Evolutionary conservation across 2,329 filamentous ascomycete species (phyloP), one percentile per base, ranked within the genome.

Genomic region (Fusarium fujikuroi): DNA sequence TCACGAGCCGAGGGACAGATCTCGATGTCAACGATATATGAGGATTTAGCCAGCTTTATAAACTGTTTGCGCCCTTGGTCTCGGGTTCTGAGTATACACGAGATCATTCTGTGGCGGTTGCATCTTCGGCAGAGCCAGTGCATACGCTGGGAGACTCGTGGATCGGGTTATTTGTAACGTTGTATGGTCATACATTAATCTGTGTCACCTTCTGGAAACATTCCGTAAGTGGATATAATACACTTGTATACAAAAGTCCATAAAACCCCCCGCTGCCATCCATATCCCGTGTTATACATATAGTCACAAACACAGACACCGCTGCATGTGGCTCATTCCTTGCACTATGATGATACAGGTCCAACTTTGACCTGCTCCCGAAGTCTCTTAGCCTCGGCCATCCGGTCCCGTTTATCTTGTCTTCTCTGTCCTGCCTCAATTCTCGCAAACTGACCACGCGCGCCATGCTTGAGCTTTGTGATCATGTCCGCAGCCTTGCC

Each of bases 401-500:
- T 79, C 7, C 81, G 74, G 30, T 65, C 76, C 42, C 83, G 79
- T 68, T 77, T 85, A 56, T 84, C 81, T 40, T 79, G 83, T 58
- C 86, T 87, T 47, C 85, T 87, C 79, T 87, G 90, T 60, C 86
- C 83, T 1, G 83, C 84, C 77, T 87, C 85, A 64, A 89, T 82
- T 39, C 78, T 85, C 32, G 85, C 84, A 79, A 88, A 94, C 83
- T 83, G 89, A 70, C 83, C 93, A 81, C 85, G 89, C 2, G 93
- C 94, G 2, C 95, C 95, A 79, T 96, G 93, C 80, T 92, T 95
- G 69, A 97, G 79, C 81, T 97, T 97, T 12, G 94, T 97, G 73
- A 98, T 97, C 92, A 97, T 95, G 80, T 98, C 95, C 9, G 88
- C 88, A 9, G 95, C 95, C 79, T 90, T 90, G 12, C 95, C 95